Base-by-base conservation (phyloP, 2,329 filamentous ascomycete genomes). In the Arthrobotrys sphaeroides region DNA sequence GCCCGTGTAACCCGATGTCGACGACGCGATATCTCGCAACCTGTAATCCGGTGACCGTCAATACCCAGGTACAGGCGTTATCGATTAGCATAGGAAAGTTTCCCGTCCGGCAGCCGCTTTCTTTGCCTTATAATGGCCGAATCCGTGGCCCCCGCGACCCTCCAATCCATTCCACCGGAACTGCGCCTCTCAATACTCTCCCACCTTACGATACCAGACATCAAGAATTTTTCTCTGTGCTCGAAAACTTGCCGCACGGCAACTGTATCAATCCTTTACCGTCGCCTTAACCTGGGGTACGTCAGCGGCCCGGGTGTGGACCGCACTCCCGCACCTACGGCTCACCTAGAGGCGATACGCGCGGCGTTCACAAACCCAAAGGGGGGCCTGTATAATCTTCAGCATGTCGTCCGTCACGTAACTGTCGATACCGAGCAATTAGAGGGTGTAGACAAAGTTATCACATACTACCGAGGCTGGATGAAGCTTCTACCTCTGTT, bases 391-490 rank as follows among this genome's bases (percentile, higher is more conserved):
- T 24, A 61, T 38, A 38, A 45, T 6, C 9, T 62, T 3, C 24
- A 38, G 5, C 9, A 45, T 36, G 12, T 24, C 2, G 55, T 61
- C 9, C 57, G 66, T 6, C 66, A 62, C n/a, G 55, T 70, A 40
- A 70, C 66, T 2, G 9, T 70, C n/a, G 42, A 70, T 22, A 53
- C n/a, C 3, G 20, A 51, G 22, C 20, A 53, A 18, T 28, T 70
- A 12, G 4, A 5, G 9, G 43, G 43, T 2, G n/a, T 62, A 10
- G 36, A 61, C 1, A 31, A 61, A 2, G 43, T 70, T 9, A 36
- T 70, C 12, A n/a, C 45, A 2, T 62, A 61, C 22, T 70, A 43
- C 13, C 66, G 66, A 4, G 49, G 20, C 7, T 20, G 20, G 26
- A 12, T 69, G 7, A 16, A 28, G 4, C 22, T 70, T 5, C 43